Conservation (phyloP, 2,329 filamentous ascomycete species). For the Fusarium newnesense region DNA sequence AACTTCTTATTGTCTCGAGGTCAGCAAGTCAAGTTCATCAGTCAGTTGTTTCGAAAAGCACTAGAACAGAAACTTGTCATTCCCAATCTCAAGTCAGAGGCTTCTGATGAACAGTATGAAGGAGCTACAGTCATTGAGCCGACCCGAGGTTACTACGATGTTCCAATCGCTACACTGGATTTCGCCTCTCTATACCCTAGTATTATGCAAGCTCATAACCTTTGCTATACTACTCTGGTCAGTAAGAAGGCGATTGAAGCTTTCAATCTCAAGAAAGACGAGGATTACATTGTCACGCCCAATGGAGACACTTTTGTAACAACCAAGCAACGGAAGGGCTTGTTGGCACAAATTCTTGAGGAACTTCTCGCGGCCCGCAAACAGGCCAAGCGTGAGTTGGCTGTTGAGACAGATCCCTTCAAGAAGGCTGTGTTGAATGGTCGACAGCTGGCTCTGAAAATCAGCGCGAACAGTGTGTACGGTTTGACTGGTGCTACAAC, state of each 20-base stretch:
- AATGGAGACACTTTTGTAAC: conserved; percentile 96
- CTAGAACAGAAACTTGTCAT: conserved; percentile 93
- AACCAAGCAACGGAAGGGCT: conserved; percentile 85
- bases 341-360: conserved; percentile 94
- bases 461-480: conserved; percentile 98
- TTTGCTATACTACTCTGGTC: conserved; percentile 95
- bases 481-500: conserved; percentile 96
- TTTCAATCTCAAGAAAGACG: conserved; percentile 81
- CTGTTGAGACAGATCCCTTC: conserved; percentile 91
- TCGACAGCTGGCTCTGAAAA: conserved; percentile 93
- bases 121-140: conserved; percentile 98
- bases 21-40: conserved; percentile 98
- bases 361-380: conserved; percentile 93
- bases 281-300: conserved; percentile 96
- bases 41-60: conserved; percentile 95
- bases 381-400: conserved; percentile 90
- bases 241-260: conserved; percentile 78
- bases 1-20: conserved; percentile 91
- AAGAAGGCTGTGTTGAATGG: conserved; percentile 98
- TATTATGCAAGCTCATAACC: conserved; percentile 98
- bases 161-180: conserved; percentile 96
- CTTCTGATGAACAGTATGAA: conserved; percentile 89
- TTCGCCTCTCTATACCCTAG: conserved; percentile 98
- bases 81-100: conserved; percentile 80
- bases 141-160: conserved; percentile 90